Evolutionary conservation across 2,329 filamentous ascomycete species (phyloP).

Genomic region (Xylariales sp.): DNA sequence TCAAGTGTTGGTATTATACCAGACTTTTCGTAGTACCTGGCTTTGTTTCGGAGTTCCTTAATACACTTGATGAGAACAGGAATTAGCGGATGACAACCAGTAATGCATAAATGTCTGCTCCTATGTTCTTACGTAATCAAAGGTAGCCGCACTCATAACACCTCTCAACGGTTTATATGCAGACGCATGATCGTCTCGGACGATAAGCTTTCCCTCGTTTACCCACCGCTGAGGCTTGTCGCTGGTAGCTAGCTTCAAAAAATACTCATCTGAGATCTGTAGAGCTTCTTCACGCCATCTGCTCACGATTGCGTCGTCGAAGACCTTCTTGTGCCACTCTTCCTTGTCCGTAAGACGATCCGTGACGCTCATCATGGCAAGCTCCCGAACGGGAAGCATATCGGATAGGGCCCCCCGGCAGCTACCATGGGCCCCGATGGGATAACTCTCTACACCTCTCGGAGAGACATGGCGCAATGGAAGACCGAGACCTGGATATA

Average conservation of each 20-base stretch:
- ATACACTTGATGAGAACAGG: constrained; percentile 24
- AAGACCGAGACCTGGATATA: constrained; percentile 2
- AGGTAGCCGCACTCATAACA: constrained; percentile 12
- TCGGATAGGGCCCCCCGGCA: neutral
- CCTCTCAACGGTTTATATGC: constrained; percentile 2
- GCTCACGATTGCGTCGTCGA: constrained; percentile 24
- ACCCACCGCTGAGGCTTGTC: neutral
- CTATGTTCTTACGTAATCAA: constrained; percentile 16
- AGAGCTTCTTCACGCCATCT: constrained; percentile 28
- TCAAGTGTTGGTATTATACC: constrained; percentile 41
- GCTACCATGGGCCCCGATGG: neutral
- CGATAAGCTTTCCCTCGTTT: neutral
- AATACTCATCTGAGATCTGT: constrained; percentile 14
- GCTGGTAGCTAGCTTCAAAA: neutral
- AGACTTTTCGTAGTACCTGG: constrained; percentile 33
- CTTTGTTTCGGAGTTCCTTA: constrained; percentile 46
- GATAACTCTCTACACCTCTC: constrained; percentile 4
- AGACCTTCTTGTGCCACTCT: constrained; percentile 30
- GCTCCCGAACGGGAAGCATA: constrained; percentile 23
- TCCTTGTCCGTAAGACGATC: constrained; percentile 26
- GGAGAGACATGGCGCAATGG: neutral
- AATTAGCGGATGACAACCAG: neutral
- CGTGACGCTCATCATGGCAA: constrained; percentile 29
- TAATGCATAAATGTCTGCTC: neutral
- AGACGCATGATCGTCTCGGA: neutral